Conservation (phyloP, 2,329 filamentous ascomycete genomes). For the Aureobasidium namibiae region DNA sequence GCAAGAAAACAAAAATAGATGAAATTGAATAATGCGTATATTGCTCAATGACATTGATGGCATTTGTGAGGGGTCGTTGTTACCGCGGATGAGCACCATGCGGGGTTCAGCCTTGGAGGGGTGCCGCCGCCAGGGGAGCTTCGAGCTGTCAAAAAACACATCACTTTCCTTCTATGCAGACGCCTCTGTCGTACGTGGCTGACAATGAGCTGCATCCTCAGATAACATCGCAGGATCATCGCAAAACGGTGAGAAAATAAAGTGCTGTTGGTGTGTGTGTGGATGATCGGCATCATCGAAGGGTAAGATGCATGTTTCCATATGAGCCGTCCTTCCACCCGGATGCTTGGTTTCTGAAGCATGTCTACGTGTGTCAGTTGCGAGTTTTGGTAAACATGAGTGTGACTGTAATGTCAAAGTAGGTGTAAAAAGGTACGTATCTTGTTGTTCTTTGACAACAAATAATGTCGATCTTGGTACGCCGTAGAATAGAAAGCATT, state of each 20-base stretch:
- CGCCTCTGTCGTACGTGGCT: neutral
- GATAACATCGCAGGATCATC: too few species aligned
- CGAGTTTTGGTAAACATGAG: neutral
- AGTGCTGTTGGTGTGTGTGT: neutral
- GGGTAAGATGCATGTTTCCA: neutral
- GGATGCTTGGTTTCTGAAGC: neutral
- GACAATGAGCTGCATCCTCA: neutral
- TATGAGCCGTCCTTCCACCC: conserved; percentile 2
- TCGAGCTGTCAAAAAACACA: neutral
- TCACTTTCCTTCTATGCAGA: neutral
- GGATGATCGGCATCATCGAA: neutral
- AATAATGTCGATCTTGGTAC: neutral
- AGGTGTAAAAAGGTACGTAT: neutral
- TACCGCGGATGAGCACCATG: too few species aligned
- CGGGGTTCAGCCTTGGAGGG: too few species aligned
- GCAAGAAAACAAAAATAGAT: neutral
- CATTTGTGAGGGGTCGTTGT: too few species aligned
- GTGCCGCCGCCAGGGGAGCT: too few species aligned
- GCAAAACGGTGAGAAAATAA: neutral
- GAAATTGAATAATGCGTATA: neutral
- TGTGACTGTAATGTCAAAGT: neutral
- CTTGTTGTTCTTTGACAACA: neutral
- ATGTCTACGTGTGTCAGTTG: too few species aligned
- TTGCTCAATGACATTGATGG: neutral
- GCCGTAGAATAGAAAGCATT: neutral